These are phyloP conservation scores for Cordyceps farinosa DNA, from an alignment of 2,329 filamentous ascomycete species.

Conservation along the genomic window DNA sequence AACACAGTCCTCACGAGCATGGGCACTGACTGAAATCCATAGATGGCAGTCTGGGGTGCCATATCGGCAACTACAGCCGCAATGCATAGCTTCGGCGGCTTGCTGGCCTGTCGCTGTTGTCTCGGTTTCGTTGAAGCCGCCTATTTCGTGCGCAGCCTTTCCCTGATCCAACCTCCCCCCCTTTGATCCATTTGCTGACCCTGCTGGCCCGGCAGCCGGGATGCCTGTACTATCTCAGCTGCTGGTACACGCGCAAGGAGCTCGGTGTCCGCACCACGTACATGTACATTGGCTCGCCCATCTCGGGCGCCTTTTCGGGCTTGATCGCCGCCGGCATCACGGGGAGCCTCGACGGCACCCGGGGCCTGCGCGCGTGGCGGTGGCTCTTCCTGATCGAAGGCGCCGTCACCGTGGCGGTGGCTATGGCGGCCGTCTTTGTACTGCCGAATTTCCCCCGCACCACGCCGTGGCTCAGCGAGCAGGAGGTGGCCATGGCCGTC, in stretches of 20 bases:
- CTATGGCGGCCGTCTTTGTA: slow-evolving; percentile 51
- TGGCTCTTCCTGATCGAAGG: slow-evolving; percentile 60
- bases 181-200: too few relatives aligned
- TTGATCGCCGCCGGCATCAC: slow-evolving; percentile 63
- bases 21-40: background rate
- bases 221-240: slow-evolving; percentile 59
- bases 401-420: slow-evolving; percentile 59
- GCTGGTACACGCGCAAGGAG: slow-evolving; percentile 69
- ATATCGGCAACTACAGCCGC: slow-evolving; percentile 41
- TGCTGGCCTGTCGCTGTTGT: slow-evolving; percentile 37
- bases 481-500: slow-evolving; percentile 29
- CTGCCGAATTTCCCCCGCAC: slow-evolving; percentile 58
- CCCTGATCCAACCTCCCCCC: too few relatives aligned
- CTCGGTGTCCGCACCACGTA: slow-evolving; percentile 62
- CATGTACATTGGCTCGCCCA: slow-evolving; percentile 64
- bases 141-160: slow-evolving; percentile 36
- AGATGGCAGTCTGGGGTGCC: slow-evolving; percentile 49
- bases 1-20: background rate
- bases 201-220: slow-evolving; percentile 38
- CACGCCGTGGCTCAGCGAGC: slow-evolving; percentile 36
- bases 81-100: slow-evolving; percentile 30
- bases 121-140: slow-evolving; percentile 38
- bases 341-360: slow-evolving; percentile 56
- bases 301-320: slow-evolving; percentile 70
- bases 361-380: slow-evolving; percentile 61